Base-by-base conservation (phyloP, 2,329 filamentous ascomycete genomes). In the Madurella fahalii region DNA sequence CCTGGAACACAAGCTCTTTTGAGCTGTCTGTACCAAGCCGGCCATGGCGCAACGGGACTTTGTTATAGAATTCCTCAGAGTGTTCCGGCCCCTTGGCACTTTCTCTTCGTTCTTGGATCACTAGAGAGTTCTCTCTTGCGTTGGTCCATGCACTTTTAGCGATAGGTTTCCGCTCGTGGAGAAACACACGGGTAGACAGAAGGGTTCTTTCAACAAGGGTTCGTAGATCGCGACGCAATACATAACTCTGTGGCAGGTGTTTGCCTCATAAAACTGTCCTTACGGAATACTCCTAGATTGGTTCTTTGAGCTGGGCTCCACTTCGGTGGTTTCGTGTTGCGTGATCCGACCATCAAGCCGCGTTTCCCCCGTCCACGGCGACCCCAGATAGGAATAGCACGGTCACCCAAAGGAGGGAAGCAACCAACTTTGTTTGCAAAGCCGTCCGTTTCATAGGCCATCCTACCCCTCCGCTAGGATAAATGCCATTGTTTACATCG, bases 1-100 rank as follows among this genome's bases (percentile, higher is more conserved):
- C 40, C 83, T 97, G 50, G 94, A 99, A 82, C 93, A 97, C 80
- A 99, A 97, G 85, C 83, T 97, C 61, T 92, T 96, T 71, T 89
- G 82, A 72, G 55, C 41, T 40, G 12, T 31, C 40, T 1, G 40
- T 20, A 9, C 15, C 7, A 37, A 12, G 34, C 34, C 34, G 13
- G 34, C 34, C 9, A 25, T 25, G 11, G 13, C 4, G 13, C 20
- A 39, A 34, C 5, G 34, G n/a, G 9, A 15, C 42, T 20, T n/a
- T n/a, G n/a, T n/a, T 16, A 11, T 37, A 37, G 34, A 20, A 11
- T 25, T 18, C 15, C 32, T 12, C 1, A 39, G 34, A 17, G n/a
- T 25, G 16, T 47, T 31, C 40, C 9, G 12, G 9, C 4, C 42
- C 7, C 13, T 15, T 40, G 15, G 34, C 16, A 20, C 32, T 16